Base-by-base conservation (phyloP, 306 rosid genomes). In the Prinsepia uniflora region DNA sequence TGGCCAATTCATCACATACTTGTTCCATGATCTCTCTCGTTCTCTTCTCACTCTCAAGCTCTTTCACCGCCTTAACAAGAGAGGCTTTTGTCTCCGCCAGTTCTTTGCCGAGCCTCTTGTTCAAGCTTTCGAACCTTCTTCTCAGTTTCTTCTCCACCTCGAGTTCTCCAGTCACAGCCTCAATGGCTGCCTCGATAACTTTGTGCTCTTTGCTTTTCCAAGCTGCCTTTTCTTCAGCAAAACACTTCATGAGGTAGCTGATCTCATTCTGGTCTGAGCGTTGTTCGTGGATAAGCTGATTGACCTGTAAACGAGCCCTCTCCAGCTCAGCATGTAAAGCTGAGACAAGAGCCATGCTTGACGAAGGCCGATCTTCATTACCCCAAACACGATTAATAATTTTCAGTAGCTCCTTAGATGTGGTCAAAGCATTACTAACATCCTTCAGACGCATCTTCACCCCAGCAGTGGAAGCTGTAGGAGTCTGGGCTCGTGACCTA, bases 171-270 rank as follows among this genome's bases (percentile, higher is more conserved):
- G 92, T 93, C 72, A 95, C 86, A 20, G 96, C 86, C 81, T 95
- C 97, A 77, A 95, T 86, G n/a, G 99, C 97, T 63, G 96, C 96
- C 90, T 95, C 99, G 43, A 91, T 84, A 77, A 84, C 80, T 81
- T 87, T 88, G 63, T 79, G 89, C 76, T 89, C 99, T 83, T 89
- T 91, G 77, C 73, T 86, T 79, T 89, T 88, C 99, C 99, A 91
- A 34, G 91, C 86, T 9, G 95, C 96, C 78, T 91, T 91, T 86
- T 95, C 99, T 71, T 95, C 97, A 53, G 97, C 89, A 78, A 87
- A 87, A 72, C 93, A 87, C 87, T 90, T 89, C 87, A 95, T 86
- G 79, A 95, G 83, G 69, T 87, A 88, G 84, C 75, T 82, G 55
- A 95, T 84, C 79, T 91, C 97, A 24, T 80, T 86, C 75, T 86